Base-by-base conservation (phyloP, 2,329 filamentous ascomycete genomes). In the Ophiostoma australiae region DNA sequence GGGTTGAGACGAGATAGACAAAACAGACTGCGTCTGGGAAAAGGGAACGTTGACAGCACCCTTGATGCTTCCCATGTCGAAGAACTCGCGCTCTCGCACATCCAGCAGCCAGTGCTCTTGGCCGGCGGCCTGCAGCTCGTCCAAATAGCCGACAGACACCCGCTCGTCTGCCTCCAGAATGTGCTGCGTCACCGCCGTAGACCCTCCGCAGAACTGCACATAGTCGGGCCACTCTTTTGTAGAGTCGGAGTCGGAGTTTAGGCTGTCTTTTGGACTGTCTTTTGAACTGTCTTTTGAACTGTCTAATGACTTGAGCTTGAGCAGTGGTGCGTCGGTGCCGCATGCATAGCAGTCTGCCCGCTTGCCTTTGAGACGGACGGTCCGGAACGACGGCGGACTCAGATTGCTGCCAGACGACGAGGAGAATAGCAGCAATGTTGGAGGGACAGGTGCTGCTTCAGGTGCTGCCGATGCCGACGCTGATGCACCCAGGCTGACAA, bases 71-170 rank as follows among this genome's bases (percentile, higher is more conserved):
- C 90, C 93, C 65, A 98, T 89, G 20, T 91, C 90, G 74, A 92
- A 97, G 73, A 97, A 92, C 37, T 93, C 91, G 76, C 88, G 88
- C 75, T 97, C 93, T 1, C 95, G 85, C 0, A 97, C 93, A 74
- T 98, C 95, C 2, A 98, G 79, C 1, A 97, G 80, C 0, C 92
- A 77, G 70, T 90, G 87, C 11, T 31, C 55, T 37, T 37, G 70
- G 48, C 65, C 70, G 20, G 77, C 74, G 17, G 72, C 48, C 48
- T 72, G 73, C 10, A 68, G 94, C 5, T 90, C 84, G 0, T 80
- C 27, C n/a, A 27, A 5, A 23, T 1, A 23, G 10, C 3, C 52
- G 3, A 89, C 88, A 0, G 88, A 86, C 44, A 97, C 84, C 10
- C 93, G 86, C 75, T 95, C 90, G 0, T 88, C 83, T 0, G 87